These are phyloP conservation scores for Croton setiger DNA, from an alignment of 441 rosid genomes.

Conservation along the genomic window DNA sequence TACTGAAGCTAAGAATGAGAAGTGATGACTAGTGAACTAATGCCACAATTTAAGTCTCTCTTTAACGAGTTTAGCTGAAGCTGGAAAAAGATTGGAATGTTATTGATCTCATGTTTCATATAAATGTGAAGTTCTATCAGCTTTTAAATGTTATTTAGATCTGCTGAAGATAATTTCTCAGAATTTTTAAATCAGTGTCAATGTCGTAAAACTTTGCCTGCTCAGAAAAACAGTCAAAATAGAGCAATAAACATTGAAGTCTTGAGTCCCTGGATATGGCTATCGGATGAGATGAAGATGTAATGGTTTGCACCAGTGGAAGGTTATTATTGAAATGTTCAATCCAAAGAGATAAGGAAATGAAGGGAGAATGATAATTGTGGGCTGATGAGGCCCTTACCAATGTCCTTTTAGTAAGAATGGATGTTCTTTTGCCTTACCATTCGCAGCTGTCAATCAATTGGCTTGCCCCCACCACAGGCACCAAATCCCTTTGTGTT, in stretches of 20 bases:
- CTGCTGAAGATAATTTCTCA: not conserved
- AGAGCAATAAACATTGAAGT: not conserved
- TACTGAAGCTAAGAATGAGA: not conserved
- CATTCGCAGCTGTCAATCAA: constrained; percentile 32
- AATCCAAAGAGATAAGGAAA: constrained; percentile 37
- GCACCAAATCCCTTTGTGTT: constrained; percentile 16
- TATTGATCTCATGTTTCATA: not conserved
- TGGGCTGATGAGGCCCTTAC: constrained; percentile 20
- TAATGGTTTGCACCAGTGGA: constrained; percentile 24
- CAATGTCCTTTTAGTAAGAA: constrained; percentile 22
- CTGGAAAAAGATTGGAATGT: not conserved
- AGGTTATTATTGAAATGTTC: constrained; percentile 19
- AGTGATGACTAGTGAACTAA: not conserved
- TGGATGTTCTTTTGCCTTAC: constrained; percentile 27
- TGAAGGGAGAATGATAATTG: constrained; percentile 16
- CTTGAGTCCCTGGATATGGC: not conserved
- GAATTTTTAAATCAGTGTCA: not conserved
- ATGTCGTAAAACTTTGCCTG: not conserved
- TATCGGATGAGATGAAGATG: constrained; percentile 18
- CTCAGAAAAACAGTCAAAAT: not conserved
- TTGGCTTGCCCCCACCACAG: constrained; percentile 20
- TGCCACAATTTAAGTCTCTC: not conserved
- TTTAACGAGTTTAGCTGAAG: not conserved
- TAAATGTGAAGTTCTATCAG: not conserved
- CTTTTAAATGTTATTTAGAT: not conserved